Evolutionary conservation across 306 rosid species (phyloP).

Genomic region (Pyrus betulifolia): DNA sequence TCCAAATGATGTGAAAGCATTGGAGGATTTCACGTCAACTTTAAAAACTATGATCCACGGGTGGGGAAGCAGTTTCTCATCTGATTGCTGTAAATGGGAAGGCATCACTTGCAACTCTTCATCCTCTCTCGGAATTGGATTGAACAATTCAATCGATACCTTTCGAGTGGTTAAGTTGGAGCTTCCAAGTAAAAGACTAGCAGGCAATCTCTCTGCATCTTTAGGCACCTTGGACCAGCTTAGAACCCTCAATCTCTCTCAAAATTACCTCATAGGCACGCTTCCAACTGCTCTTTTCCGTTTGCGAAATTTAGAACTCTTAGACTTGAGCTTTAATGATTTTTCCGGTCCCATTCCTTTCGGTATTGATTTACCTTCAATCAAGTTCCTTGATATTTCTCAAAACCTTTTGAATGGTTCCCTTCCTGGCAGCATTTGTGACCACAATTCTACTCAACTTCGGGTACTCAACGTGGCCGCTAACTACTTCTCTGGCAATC

Average conservation of each 20-base stretch:
- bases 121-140: neutral
- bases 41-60: neutral
- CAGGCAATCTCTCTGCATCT: slow-evolving; percentile 22
- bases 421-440: slow-evolving; percentile 24
- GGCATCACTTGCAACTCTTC: slow-evolving; percentile 29
- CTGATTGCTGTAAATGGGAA: slow-evolving; percentile 34
- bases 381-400: slow-evolving; percentile 25
- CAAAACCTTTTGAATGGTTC: slow-evolving; percentile 24
- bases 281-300: slow-evolving; percentile 22
- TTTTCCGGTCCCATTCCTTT: slow-evolving; percentile 14
- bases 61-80: slow-evolving; percentile 19
- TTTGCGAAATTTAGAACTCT: slow-evolving; percentile 13
- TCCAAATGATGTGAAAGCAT: slow-evolving; percentile 12
- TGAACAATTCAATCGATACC: neutral
- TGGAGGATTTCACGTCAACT: slow-evolving; percentile 10
- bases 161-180: slow-evolving; percentile 26
- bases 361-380: slow-evolving; percentile 17
- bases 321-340: slow-evolving; percentile 32
- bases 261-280: slow-evolving; percentile 16
- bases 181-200: slow-evolving; percentile 11
- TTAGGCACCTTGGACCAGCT: slow-evolving; percentile 31
- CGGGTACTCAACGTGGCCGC: slow-evolving; percentile 17
- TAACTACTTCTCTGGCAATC: slow-evolving; percentile 24
- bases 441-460: neutral
- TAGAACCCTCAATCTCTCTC: slow-evolving; percentile 30